Evolutionary conservation across 1,139 yeast genomes (phyloP).

Genomic region (Eremothecium gossypii): DNA sequence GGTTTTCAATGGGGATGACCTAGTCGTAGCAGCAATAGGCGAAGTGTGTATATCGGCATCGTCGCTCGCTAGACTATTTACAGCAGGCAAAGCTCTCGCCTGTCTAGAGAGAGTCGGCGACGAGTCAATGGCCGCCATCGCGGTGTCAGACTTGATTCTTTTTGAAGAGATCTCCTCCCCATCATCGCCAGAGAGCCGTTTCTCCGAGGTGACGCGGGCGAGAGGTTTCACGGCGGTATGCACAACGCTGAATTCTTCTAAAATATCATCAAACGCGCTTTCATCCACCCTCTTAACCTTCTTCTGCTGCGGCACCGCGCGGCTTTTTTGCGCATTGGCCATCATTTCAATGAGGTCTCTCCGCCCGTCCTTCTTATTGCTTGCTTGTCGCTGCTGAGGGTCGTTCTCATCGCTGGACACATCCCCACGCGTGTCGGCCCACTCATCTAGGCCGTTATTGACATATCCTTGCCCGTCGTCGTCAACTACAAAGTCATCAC

Average conservation of each 20-base stretch:
- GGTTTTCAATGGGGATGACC: not conserved
- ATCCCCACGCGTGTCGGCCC: constrained; percentile 37
- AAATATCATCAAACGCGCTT: constrained; percentile 38
- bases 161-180: not conserved
- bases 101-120: constrained; percentile 13
- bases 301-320: constrained; percentile 12
- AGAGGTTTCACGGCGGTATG: constrained; percentile 7
- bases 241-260: constrained; percentile 35
- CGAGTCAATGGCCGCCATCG: constrained; percentile 7
- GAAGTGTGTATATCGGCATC: constrained; percentile 16
- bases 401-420: constrained; percentile 15
- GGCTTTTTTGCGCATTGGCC: constrained; percentile 21
- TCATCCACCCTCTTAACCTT: constrained; percentile 31
- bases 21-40: constrained; percentile 11
- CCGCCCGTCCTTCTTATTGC: constrained; percentile 31
- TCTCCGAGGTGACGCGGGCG: constrained; percentile 3
- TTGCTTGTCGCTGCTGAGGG: constrained; percentile 35
- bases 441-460: constrained; percentile 85
- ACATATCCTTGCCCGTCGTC: constrained; percentile 80
- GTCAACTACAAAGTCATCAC: constrained; percentile 90
- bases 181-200: constrained; percentile 1
- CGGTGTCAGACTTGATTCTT: no score
- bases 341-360: constrained; percentile 19
- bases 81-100: constrained; percentile 2
- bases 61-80: constrained; percentile 8